These are phyloP conservation scores for Trametes hirsuta DNA, from an alignment of 1,284 basidiomycete genomes.

Conservation along the genomic window DNA sequence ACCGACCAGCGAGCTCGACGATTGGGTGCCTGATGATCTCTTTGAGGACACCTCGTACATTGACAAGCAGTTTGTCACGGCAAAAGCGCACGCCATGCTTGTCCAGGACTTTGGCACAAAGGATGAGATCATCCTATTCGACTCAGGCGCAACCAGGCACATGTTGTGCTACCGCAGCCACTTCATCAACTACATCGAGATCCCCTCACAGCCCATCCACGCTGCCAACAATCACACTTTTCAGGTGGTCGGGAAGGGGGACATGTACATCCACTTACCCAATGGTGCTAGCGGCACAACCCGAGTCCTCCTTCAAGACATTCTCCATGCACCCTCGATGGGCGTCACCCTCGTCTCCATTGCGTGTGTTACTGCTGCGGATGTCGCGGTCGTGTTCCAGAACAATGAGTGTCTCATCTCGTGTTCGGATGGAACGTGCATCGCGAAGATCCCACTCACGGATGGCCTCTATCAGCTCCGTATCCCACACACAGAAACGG, in stretches of 20 bases:
- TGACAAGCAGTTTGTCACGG: too few species aligned
- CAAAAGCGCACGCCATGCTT: neutral
- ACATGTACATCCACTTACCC: constrained; percentile 41
- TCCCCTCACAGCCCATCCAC: constrained; percentile 31
- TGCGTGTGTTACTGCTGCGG: neutral
- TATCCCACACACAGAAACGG: neutral
- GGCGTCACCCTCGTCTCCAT: neutral
- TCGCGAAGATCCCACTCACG: neutral
- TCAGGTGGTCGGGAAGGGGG: constrained; percentile 36
- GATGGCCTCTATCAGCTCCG: neutral
- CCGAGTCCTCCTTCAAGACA: neutral
- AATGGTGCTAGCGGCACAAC: constrained; percentile 31
- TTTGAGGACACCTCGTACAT: too few species aligned
- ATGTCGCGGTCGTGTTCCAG: neutral
- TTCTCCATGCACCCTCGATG: neutral
- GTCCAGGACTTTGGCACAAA: neutral
- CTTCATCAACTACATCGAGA: constrained; percentile 35
- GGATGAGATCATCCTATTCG: constrained; percentile 30
- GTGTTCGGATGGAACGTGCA: neutral
- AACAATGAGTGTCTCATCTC: neutral
- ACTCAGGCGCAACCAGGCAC: constrained; percentile 44
- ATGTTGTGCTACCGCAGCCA: constrained; percentile 42
- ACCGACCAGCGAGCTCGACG: neutral
- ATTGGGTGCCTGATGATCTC: neutral
- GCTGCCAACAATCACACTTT: constrained; percentile 43